Base-by-base conservation (phyloP, 371 early-diverging fungal genomes). In the Circinella umbellata region DNA sequence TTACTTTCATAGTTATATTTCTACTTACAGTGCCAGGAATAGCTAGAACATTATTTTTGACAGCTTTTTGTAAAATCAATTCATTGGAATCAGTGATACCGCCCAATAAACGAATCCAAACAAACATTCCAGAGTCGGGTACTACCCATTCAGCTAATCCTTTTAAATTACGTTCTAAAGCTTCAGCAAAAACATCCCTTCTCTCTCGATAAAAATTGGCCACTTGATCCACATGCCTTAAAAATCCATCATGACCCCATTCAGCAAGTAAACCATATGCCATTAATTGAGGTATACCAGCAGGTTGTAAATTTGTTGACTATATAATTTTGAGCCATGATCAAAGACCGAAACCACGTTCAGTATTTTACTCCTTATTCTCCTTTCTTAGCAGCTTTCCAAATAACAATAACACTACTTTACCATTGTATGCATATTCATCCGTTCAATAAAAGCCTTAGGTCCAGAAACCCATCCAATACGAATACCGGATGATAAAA, bases 81-180 rank as follows among this genome's bases (percentile, higher is more conserved):
- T 89, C 83, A 11, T 83, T 77, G 10, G 92, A 85, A 73, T 95
- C 93, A 10, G 67, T 66, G 39, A 93, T 85, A 5, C 86, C 86
- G 10, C 83, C 78, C 35, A 86, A 73, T 39, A 94, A 75, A 35
- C 88, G 84, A 46, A 95, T 73, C 96, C 96, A 95, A 8, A 94
- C 81, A 80, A 95, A 95, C 95, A 95, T 95, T 54, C 85, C 85
- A 11, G 92, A 92, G 61, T 81, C 74, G n/a, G 96, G 94, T 3
- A 83, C 83, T 10, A 74, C 80, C 90, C 90, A 92, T 49, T 88
- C 89, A 14, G 90, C 94, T 20, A 86, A 70, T 0, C 90, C 92
- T 11, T 72, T 76, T 75, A 92, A 66, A 27, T 88, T 79, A 63
- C 83, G 83, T 46, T 89, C 78, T 4, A 90, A 83, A 64, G 79